Conservation (phyloP, 345 rosid species). For the Heritiera fomes region DNA sequence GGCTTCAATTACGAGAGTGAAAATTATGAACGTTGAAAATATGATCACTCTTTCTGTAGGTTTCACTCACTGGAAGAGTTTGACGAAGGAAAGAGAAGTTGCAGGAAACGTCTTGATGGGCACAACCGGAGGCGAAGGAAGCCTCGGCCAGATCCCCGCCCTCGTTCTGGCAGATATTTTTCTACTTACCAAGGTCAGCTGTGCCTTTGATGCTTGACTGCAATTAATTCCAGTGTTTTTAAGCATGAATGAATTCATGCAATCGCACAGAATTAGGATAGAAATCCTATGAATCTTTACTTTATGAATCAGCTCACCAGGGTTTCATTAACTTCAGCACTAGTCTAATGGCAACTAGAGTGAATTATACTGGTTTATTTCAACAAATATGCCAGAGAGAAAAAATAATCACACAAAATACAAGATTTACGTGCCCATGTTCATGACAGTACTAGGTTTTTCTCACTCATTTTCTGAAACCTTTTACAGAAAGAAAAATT, state of each 20-base stretch:
- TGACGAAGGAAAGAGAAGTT: constrained; percentile 79
- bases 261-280: background rate
- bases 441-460: too few relatives aligned
- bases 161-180: constrained; percentile 42
- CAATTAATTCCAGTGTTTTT: background rate
- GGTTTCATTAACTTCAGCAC: too few relatives aligned
- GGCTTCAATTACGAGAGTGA: too few relatives aligned
- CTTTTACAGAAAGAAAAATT: too few relatives aligned
- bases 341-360: too few relatives aligned
- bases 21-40: too few relatives aligned
- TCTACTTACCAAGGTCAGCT: constrained; percentile 48
- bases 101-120: constrained; percentile 77
- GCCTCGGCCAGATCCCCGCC: constrained; percentile 54
- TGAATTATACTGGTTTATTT: too few relatives aligned
- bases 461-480: too few relatives aligned
- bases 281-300: background rate
- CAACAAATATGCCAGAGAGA: too few relatives aligned
- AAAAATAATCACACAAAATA: background rate
- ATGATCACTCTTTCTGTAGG: constrained; percentile 30
- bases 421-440: background rate
- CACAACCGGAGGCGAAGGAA: constrained; percentile 74
- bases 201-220: background rate
- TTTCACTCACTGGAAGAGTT: constrained; percentile 71
- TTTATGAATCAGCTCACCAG: background rate
- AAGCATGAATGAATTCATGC: background rate